Conservation (phyloP, 1,284 basidiomycete genomes). For the Cryptococcus maquisensis region DNA sequence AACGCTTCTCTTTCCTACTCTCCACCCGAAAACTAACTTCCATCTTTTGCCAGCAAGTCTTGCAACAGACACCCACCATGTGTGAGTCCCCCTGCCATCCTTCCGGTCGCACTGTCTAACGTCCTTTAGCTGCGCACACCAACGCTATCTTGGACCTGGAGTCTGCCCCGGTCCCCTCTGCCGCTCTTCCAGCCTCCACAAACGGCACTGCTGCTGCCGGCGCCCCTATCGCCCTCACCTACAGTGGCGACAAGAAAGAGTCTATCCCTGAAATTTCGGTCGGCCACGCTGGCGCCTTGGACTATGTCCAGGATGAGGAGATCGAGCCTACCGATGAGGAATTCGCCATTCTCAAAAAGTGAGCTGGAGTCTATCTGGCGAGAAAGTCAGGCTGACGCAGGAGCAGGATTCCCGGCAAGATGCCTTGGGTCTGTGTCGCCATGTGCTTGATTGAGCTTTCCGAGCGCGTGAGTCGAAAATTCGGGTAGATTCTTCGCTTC, state of each 20-base stretch:
- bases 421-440: constrained; percentile 33
- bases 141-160: constrained; percentile 26
- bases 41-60: not conserved
- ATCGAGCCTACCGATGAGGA: constrained; percentile 64
- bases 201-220: not conserved
- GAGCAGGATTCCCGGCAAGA: constrained; percentile 55
- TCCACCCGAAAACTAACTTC: not conserved
- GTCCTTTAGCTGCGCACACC: constrained; percentile 9
- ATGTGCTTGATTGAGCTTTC: constrained; percentile 45
- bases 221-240: not conserved
- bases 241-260: constrained; percentile 13
- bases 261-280: constrained; percentile 13
- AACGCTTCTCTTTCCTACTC: not conserved
- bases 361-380: constrained; percentile 1
- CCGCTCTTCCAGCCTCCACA: constrained; percentile 17
- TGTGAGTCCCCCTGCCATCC: not conserved
- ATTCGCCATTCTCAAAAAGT: constrained; percentile 19
- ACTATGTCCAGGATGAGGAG: constrained; percentile 49
- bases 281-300: constrained; percentile 22
- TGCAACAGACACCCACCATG: constrained; percentile 8
- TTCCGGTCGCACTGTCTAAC: not conserved
- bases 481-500: not conserved
- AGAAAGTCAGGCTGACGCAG: constrained; percentile 43
- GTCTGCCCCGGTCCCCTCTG: constrained; percentile 27
- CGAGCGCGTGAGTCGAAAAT: constrained; percentile 37